Evolutionary conservation across 768 basidiomycete genomes (phyloP).

Genomic region (Tephrocybe sp.): DNA sequence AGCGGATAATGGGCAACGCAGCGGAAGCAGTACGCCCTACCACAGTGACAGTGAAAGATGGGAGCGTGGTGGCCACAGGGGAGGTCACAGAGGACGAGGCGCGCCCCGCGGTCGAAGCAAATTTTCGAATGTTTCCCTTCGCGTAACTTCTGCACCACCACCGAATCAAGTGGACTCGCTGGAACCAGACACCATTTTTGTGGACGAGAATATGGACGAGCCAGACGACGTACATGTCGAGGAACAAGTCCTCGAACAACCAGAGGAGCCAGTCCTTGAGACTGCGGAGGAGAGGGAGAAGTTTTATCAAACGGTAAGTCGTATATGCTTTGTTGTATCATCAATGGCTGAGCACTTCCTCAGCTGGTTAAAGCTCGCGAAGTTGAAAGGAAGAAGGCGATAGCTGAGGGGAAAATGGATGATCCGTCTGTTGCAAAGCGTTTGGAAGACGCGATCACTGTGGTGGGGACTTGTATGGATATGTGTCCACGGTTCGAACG

Average conservation of each 20-base stretch:
- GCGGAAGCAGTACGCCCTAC: constrained; percentile 32
- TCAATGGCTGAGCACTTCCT: constrained; percentile 10
- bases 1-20: constrained; percentile 36
- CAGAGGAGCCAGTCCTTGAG: constrained; percentile 55
- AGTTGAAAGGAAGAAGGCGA: constrained; percentile 67
- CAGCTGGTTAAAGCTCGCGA: constrained; percentile 78
- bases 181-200: constrained; percentile 26
- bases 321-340: constrained; percentile 8
- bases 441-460: constrained; percentile 88
- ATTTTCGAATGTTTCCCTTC: constrained; percentile 41
- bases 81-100: constrained; percentile 43
- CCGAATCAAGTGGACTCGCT: constrained; percentile 13
- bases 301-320: constrained; percentile 71
- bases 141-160: constrained; percentile 25
- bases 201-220: constrained; percentile 34
- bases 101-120: constrained; percentile 32
- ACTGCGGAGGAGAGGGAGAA: constrained; percentile 63
- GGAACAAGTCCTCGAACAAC: constrained; percentile 25
- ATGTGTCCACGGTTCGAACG: constrained; percentile 97
- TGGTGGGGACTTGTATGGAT: constrained; percentile 87
- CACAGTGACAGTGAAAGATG: constrained; percentile 52
- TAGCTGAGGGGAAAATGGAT: constrained; percentile 84
- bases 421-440: constrained; percentile 79
- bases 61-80: constrained; percentile 63
- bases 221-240: constrained; percentile 30